Conservation (phyloP, 345 rosid species). For the Kandelia obovata region DNA sequence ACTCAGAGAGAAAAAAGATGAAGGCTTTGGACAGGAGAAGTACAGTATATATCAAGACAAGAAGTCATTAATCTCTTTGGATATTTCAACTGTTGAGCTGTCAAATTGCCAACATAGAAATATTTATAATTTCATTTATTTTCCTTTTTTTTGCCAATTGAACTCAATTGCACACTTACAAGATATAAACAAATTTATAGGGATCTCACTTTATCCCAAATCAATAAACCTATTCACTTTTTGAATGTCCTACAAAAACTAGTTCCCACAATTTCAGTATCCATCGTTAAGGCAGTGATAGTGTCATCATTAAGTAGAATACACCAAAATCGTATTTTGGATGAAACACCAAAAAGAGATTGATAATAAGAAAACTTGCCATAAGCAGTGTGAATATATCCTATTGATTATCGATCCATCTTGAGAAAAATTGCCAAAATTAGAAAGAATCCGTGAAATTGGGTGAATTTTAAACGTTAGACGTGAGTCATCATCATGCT, state of each 20-base stretch:
- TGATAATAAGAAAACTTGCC: too few relatives aligned
- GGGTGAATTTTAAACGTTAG: conserved; percentile 24
- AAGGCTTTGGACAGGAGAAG: conserved; percentile 13
- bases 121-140: too few relatives aligned
- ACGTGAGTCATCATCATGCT: conserved; percentile 12
- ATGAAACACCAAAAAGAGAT: too few relatives aligned
- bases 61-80: neutral
- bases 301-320: neutral
- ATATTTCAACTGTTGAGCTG: conserved; percentile 27
- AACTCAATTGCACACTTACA: too few relatives aligned
- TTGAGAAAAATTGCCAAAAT: neutral
- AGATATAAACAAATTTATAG: too few relatives aligned
- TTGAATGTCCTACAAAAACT: conserved; percentile 12
- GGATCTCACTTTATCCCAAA: conserved; percentile 7
- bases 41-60: conserved; percentile 30
- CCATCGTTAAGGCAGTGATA: neutral
- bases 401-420: too few relatives aligned
- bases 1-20: neutral
- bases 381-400: too few relatives aligned
- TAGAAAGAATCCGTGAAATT: conserved; percentile 7
- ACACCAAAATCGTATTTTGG: too few relatives aligned
- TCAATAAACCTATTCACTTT: neutral
- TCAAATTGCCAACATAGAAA: conserved; percentile 3
- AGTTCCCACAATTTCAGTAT: neutral
- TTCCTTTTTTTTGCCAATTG: too few relatives aligned